A percentile compares a stretch with the other conserved stretches of the same genome.
Evolutionary conservation across 2,329 filamentous ascomycete genomes (phyloP).

Genomic region (Pyrenophora tritici-repentis): DNA sequence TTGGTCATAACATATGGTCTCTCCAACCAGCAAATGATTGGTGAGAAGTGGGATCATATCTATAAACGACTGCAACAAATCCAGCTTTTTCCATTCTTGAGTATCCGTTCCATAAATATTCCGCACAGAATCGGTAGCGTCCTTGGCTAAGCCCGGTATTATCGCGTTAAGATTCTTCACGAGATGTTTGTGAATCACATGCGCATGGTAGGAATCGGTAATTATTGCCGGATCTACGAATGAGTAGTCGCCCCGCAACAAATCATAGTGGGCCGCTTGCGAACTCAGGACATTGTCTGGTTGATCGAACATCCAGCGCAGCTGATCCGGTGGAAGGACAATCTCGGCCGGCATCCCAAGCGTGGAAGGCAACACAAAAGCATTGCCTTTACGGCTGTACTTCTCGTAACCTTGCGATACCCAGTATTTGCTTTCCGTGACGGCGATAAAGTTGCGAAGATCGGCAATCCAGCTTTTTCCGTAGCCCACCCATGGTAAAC

Average conservation of each 20-base stretch:
- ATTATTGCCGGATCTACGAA: conserved; percentile 46
- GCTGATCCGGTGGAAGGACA: conserved; percentile 42
- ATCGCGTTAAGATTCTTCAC: conserved; percentile 47
- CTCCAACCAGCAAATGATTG: conserved; percentile 54
- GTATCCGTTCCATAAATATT: conserved; percentile 47
- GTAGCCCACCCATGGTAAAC: conserved; percentile 32
- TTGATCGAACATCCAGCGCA: conserved; percentile 51
- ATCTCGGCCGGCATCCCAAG: conserved; percentile 35
- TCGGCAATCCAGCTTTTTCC: conserved; percentile 29
- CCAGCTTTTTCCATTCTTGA: conserved; percentile 44
- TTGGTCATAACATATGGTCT: conserved; percentile 53
- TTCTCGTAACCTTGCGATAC: conserved; percentile 26
- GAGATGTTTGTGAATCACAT: conserved; percentile 50
- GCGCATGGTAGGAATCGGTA: conserved; percentile 49
- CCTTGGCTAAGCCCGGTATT: conserved; percentile 47
- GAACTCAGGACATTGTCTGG: conserved; percentile 49
- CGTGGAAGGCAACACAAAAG: conserved; percentile 34
- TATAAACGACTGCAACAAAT: conserved; percentile 45
- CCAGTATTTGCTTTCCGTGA: conserved; percentile 32
- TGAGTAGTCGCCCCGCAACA: conserved; percentile 47
- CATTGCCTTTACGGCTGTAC: conserved; percentile 31
- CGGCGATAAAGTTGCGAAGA: conserved; percentile 25
- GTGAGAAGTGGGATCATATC: conserved; percentile 48
- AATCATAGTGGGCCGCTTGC: conserved; percentile 46
- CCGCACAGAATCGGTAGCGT: conserved; percentile 43